Evolutionary conservation across 192 early-diverging fungal species (phyloP).

Genomic region (Gonapodya prolifera): DNA sequence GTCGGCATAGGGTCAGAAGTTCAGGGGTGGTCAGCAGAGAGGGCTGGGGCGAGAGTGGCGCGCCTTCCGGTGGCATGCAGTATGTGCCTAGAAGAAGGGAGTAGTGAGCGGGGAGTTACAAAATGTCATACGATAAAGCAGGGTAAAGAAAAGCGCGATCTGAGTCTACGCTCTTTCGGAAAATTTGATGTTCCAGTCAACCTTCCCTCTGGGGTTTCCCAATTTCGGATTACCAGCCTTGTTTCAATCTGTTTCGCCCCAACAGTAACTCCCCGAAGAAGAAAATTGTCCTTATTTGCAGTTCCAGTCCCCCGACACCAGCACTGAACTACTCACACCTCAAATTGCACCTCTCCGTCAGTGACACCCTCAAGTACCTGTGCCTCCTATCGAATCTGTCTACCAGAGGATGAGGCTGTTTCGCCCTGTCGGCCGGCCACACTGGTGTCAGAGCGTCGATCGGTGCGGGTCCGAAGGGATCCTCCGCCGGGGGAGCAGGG

Average conservation of each 20-base stretch:
- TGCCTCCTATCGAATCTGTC: conserved; percentile 81
- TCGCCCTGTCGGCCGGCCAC: too few relatives aligned
- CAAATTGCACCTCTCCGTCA: conserved; percentile 92
- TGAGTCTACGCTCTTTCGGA: too few relatives aligned
- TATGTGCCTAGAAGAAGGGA: conserved; percentile 53
- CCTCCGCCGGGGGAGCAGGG: too few relatives aligned
- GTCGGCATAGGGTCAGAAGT: conserved; percentile 59
- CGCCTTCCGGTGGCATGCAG: conserved; percentile 90
- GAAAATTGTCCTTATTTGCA: neutral
- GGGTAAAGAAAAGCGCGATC: too few relatives aligned
- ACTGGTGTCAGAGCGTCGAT: too few relatives aligned
- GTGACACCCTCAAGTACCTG: conserved; percentile 84
- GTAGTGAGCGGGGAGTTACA: neutral
- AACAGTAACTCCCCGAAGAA: too few relatives aligned
- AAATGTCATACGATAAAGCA: too few relatives aligned
- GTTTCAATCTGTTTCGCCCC: too few relatives aligned
- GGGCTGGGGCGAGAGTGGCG: conserved; percentile 52
- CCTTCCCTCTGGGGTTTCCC: too few relatives aligned
- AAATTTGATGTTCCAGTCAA: too few relatives aligned
- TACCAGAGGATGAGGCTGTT: conserved; percentile 31
- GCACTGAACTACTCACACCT: conserved; percentile 50
- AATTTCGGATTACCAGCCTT: too few relatives aligned
- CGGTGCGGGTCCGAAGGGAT: too few relatives aligned
- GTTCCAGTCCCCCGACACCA: neutral
- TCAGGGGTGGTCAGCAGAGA: conserved; percentile 67